phyloP scores from a whole-genome alignment of 768 basidiomycete genomes.

The Boletus pseudo-olivaceus region DNA sequence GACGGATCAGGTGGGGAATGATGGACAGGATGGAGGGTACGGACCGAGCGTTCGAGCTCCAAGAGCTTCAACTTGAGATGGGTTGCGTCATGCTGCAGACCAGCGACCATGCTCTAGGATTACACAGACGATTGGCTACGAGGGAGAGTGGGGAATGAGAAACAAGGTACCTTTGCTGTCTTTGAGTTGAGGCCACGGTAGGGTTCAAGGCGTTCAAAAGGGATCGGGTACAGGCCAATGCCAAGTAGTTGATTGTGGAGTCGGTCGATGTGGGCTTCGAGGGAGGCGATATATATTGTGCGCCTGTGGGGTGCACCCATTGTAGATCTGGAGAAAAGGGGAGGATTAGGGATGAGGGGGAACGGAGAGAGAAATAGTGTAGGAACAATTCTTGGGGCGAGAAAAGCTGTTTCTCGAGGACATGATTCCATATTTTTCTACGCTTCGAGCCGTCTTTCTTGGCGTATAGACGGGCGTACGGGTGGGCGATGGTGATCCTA shows the following conservation, averaged over 20 bases:
- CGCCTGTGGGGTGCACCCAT: conserved; percentile 67
- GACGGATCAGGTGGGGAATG: neutral
- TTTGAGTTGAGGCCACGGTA: conserved; percentile 73
- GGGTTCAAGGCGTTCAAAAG: conserved; percentile 51
- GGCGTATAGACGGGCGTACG: conserved; percentile 66
- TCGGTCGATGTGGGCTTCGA: conserved; percentile 69
- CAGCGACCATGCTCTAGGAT: conserved; percentile 66
- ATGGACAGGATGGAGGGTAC: neutral
- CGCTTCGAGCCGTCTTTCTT: conserved; percentile 63
- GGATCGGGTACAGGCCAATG: conserved; percentile 54
- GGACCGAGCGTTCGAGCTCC: conserved; percentile 65
- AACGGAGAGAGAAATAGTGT: neutral
- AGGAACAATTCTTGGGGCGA: conserved; percentile 62
- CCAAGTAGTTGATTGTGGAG: conserved; percentile 58
- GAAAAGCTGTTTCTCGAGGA: conserved; percentile 70
- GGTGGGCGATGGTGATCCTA: conserved; percentile 49
- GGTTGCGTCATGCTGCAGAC: conserved; percentile 62
- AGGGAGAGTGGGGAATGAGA: neutral
- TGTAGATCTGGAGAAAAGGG: conserved; percentile 47
- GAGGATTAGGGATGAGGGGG: neutral
- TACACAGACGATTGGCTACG: neutral
- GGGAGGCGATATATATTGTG: conserved; percentile 65
- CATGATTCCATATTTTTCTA: conserved; percentile 75
- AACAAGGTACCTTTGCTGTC: conserved; percentile 60
- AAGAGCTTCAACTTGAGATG: conserved; percentile 59